These are phyloP conservation scores for Noccaea caerulescens DNA, from an alignment of 345 rosid genomes.

Conservation along the genomic window DNA sequence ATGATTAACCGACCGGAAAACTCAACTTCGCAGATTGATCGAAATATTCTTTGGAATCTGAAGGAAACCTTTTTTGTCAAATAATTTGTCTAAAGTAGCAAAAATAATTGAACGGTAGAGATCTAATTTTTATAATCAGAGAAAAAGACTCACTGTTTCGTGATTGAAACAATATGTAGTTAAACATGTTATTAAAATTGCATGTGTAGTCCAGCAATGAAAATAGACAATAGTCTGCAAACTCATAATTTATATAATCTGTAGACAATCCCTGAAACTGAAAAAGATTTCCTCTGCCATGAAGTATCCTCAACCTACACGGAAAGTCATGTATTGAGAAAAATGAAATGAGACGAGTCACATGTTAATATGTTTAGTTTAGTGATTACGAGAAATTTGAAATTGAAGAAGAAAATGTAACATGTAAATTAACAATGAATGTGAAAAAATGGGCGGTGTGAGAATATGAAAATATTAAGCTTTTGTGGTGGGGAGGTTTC, in stretches of 20 bases:
- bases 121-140: not conserved
- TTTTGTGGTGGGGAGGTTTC: slow-evolving; percentile 20
- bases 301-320: slow-evolving; percentile 34
- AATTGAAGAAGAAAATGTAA: slow-evolving; percentile 21
- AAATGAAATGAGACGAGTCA: slow-evolving; percentile 22
- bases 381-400: slow-evolving; percentile 17
- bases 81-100: no score
- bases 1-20: no score
- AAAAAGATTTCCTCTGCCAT: slow-evolving; percentile 35
- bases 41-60: no score
- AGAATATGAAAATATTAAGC: not conserved
- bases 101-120: not conserved
- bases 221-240: slow-evolving; percentile 14
- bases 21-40: no score
- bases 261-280: slow-evolving; percentile 18
- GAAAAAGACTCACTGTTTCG: not conserved
- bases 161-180: not conserved
- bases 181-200: not conserved
- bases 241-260: not conserved
- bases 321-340: slow-evolving; percentile 23
- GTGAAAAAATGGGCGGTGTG: slow-evolving; percentile 16
- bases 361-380: slow-evolving; percentile 20
- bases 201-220: slow-evolving; percentile 24
- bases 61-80: no score
- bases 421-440: slow-evolving; percentile 26